phyloP scores from a whole-genome alignment of 345 rosid genomes.

The Dipteronia dyeriana region DNA sequence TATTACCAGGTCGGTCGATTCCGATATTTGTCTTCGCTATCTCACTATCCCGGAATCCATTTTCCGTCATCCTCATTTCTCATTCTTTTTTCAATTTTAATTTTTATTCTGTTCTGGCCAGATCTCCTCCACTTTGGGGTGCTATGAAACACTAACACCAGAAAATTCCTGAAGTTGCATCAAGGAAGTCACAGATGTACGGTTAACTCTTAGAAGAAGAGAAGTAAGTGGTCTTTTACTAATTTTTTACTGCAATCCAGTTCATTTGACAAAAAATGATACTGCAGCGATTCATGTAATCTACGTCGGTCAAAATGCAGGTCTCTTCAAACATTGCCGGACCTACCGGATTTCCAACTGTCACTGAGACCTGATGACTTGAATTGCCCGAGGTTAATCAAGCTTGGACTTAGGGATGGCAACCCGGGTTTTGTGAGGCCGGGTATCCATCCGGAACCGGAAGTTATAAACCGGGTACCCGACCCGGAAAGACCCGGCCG shows the following conservation, averaged over 20 bases:
- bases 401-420: no score
- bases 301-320: slow-evolving; percentile 37
- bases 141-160: slow-evolving; percentile 77
- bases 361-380: slow-evolving; percentile 83
- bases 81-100: neutral
- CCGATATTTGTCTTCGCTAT: neutral
- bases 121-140: slow-evolving; percentile 90
- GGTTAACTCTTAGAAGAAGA: slow-evolving; percentile 89
- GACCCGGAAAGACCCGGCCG: no score
- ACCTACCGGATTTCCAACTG: slow-evolving; percentile 80
- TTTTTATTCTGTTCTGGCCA: slow-evolving; percentile 12
- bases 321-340: slow-evolving; percentile 73
- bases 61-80: neutral
- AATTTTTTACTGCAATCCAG: neutral
- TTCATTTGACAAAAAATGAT: neutral
- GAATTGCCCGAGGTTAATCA: slow-evolving; percentile 61
- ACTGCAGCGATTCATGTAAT: neutral
- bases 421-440: no score
- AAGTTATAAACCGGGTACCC: no score
- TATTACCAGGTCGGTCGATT: slow-evolving; percentile 70
- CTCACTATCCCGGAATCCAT: neutral
- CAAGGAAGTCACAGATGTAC: slow-evolving; percentile 75
- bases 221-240: slow-evolving; percentile 52
- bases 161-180: slow-evolving; percentile 92
- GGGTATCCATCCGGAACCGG: no score